phyloP scores from a whole-genome alignment of 208 protist species.

The Leishmania braziliensis region DNA sequence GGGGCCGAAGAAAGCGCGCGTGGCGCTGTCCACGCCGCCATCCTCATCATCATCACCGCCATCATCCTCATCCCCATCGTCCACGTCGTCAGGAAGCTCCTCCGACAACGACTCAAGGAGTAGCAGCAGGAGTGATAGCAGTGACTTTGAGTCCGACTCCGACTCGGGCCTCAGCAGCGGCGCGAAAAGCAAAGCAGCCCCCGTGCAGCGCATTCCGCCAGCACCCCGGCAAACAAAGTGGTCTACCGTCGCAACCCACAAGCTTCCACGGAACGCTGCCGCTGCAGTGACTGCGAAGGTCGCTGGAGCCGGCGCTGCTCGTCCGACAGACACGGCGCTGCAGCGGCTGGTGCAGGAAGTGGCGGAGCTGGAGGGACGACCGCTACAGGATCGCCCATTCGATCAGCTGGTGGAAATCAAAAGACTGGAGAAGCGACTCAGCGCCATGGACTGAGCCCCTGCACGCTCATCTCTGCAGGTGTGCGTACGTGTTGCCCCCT shows the following conservation, averaged over 20 bases:
- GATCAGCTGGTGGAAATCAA: conserved; percentile 26
- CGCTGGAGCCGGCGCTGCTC: background rate
- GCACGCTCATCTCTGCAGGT: background rate
- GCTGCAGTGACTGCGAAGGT: background rate
- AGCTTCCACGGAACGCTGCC: background rate
- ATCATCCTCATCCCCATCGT: conserved; percentile 11
- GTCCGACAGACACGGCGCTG: background rate
- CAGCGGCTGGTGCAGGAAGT: conserved; percentile 17
- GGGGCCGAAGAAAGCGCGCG: conserved; percentile 10
- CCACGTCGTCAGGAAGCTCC: conserved; percentile 5
- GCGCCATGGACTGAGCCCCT: background rate
- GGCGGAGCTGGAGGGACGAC: conserved; percentile 15
- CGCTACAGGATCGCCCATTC: conserved; percentile 25
- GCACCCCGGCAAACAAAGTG: background rate
- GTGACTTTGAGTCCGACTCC: conserved; percentile 6
- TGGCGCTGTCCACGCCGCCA: background rate
- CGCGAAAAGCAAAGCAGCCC: background rate
- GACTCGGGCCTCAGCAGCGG: background rate
- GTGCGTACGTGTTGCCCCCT: background rate
- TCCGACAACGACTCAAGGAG: conserved; percentile 13
- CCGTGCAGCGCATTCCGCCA: background rate
- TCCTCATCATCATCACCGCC: conserved; percentile 9
- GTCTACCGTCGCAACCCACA: conserved; percentile 11
- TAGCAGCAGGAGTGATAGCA: conserved; percentile 1
- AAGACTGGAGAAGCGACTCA: conserved; percentile 28